Evolutionary conservation across 2,329 filamentous ascomycete species (phyloP), one percentile per base, ranked within the genome.

Genomic region (Pseudocercospora musae): DNA sequence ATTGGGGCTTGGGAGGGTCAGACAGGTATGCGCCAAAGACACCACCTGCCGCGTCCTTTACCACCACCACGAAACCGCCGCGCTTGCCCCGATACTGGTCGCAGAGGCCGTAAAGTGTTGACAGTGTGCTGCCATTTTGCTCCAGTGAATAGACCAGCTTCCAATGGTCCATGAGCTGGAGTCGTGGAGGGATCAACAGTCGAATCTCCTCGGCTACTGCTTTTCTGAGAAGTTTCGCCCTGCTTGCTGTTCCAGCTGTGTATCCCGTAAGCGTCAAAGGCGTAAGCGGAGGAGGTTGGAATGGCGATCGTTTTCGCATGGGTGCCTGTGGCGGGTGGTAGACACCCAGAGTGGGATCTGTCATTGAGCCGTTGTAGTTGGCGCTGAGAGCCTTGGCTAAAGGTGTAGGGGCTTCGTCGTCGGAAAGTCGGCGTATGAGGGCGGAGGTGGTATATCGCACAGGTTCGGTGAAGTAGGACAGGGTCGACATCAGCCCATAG

Each of bases 11-110:
- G 10, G 94, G 93, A 56, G 90, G 83, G 75, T 99, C 94, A 57
- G 92, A 96, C 58, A 98, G 86, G 76, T 98, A 98, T 58, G 93
- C 93, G 73, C 95, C 95, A 75, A 99, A 99, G 46, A 92, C 84
- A 59, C 89, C 88, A 60, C 89, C 89, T 60, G 84, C 84, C 8
- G 85, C 85, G 75, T 99, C 95, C 70, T 86, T 85, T 20, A 98
- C 87, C 0, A 96, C 91, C 4, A 99, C 83, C 56, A 98, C 91
- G 75, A 96, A 99, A 5, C 93, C 94, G 18, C 91, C 91, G 62
- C 93, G 78, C 69, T 83, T 85, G 62, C 84, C 86, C 64, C 86
- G 81, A 71, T 88, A 89, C 15, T 83, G 80, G 50, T 88, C 86
- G 71, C 89, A 91, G 68, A 89, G 87, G 69, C 92, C 85, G 74